These are phyloP conservation scores for Suillus lakei DNA, from an alignment of 768 basidiomycete genomes.

Conservation along the genomic window DNA sequence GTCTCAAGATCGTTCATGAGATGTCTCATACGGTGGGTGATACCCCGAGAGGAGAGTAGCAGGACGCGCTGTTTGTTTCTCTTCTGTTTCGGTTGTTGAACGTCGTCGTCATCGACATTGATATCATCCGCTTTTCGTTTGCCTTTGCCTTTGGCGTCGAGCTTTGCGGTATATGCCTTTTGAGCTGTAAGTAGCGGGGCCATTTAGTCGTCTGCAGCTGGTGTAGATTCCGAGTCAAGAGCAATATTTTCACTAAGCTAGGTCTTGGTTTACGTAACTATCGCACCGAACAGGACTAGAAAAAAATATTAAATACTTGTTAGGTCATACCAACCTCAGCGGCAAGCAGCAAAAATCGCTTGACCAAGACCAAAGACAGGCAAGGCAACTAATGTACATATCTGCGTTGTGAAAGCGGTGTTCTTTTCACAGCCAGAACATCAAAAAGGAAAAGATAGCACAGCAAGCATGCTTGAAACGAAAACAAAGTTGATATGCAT, in stretches of 20 bases:
- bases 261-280: slow-evolving; percentile 28
- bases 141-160: slow-evolving; percentile 46
- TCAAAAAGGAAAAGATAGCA: slow-evolving; percentile 2
- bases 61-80: slow-evolving; percentile 96
- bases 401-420: background rate
- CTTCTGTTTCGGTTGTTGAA: slow-evolving; percentile 52
- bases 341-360: slow-evolving; percentile 7
- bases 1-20: slow-evolving; percentile 93
- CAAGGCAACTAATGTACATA: slow-evolving; percentile 6
- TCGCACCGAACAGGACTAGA: background rate
- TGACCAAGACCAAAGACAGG: slow-evolving; percentile 4
- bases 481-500: background rate
- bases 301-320: slow-evolving; percentile 2
- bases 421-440: background rate
- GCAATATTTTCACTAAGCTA: background rate
- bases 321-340: slow-evolving; percentile 1
- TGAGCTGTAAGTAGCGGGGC: slow-evolving; percentile 68
- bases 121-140: slow-evolving; percentile 71
- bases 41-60: slow-evolving; percentile 88
- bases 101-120: slow-evolving; percentile 57
- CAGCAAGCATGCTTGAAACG: slow-evolving; percentile 1
- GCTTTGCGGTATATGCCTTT: slow-evolving; percentile 57
- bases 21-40: slow-evolving; percentile 96
- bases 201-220: slow-evolving; percentile 44
- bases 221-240: background rate